Conservation (phyloP, 768 basidiomycete species). For the Mrakia blollopis region DNA sequence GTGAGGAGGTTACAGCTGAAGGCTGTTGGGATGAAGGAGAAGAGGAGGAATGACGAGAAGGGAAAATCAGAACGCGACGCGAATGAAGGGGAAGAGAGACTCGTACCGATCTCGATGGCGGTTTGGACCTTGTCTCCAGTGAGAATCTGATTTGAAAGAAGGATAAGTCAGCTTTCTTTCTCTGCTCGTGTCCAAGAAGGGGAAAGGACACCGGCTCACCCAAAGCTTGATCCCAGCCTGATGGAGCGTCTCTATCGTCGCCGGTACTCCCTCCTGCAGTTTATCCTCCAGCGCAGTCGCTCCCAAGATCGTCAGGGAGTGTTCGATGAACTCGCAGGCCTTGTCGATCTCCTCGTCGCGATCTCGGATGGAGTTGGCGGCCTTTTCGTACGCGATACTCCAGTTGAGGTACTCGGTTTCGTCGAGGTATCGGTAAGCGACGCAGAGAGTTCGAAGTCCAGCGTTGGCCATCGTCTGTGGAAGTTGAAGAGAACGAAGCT, state of each 20-base stretch:
- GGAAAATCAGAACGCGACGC: background rate
- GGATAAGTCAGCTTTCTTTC: background rate
- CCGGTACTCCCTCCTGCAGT: slow-evolving; percentile 92
- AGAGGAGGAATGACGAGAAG: no score
- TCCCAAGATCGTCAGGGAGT: slow-evolving; percentile 74
- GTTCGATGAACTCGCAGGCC: slow-evolving; percentile 77
- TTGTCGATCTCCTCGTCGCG: slow-evolving; percentile 89
- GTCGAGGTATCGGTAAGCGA: slow-evolving; percentile 68
- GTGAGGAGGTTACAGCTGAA: no score
- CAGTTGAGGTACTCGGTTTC: slow-evolving; percentile 83
- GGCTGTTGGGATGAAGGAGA: no score
- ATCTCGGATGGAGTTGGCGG: slow-evolving; percentile 66
- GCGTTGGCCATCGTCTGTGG: slow-evolving; percentile 73
- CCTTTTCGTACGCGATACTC: slow-evolving; percentile 74
- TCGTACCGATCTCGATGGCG: slow-evolving; percentile 83
- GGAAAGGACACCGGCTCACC: slow-evolving; percentile 41
- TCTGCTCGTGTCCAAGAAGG: no score
- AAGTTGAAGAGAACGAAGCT: no score
- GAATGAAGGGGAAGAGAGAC: slow-evolving; percentile 18
- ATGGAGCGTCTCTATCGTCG: slow-evolving; percentile 87
- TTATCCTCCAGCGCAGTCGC: slow-evolving; percentile 97
- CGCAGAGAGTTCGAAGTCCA: slow-evolving; percentile 83
- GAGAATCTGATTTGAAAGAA: background rate
- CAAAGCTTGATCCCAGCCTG: slow-evolving; percentile 94
- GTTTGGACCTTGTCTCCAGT: slow-evolving; percentile 94